A percentile compares a stretch with the other conserved stretches of the same genome.
Evolutionary conservation across 495 filamentous ascomycete species (phyloP).

Genomic region (Talaromyces ruber): DNA sequence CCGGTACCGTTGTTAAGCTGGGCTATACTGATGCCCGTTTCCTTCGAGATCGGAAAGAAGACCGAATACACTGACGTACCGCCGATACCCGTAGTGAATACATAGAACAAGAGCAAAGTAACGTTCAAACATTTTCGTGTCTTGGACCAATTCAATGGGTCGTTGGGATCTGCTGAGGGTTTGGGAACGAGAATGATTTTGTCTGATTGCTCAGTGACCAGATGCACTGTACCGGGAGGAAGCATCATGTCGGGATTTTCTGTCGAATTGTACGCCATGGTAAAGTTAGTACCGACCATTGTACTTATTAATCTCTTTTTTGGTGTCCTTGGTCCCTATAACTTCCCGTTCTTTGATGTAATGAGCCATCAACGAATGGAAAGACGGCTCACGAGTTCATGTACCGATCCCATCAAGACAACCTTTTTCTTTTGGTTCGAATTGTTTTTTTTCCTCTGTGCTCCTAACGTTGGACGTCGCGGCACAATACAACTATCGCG

Average conservation of each 20-base stretch:
- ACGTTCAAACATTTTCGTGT: constrained; percentile 24
- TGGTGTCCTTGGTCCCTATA: not conserved
- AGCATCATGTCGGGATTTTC: not conserved
- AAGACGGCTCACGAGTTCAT: not conserved
- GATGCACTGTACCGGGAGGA: constrained; percentile 26
- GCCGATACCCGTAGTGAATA: constrained; percentile 5
- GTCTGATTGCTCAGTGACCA: constrained; percentile 27
- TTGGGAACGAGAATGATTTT: constrained; percentile 38
- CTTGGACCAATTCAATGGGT: constrained; percentile 42
- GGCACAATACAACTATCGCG: not conserved
- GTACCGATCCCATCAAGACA: not conserved
- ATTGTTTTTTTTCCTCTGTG: not conserved
- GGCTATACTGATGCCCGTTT: constrained; percentile 25
- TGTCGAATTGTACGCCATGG: not conserved
- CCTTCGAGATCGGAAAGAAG: constrained; percentile 7
- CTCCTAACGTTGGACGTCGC: not conserved
- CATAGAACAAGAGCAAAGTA: constrained; percentile 3
- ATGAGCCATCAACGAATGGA: not conserved
- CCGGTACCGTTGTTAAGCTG: constrained; percentile 21
- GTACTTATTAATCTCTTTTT: not conserved
- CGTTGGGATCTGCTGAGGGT: constrained; percentile 36
- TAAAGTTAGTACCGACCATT: not conserved
- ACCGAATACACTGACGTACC: constrained; percentile 7
- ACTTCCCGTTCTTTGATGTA: not conserved
- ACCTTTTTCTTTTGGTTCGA: not conserved